These are phyloP conservation scores for Celoporthe dispersa DNA, from an alignment of 2,329 filamentous ascomycete genomes.

Conservation along the genomic window DNA sequence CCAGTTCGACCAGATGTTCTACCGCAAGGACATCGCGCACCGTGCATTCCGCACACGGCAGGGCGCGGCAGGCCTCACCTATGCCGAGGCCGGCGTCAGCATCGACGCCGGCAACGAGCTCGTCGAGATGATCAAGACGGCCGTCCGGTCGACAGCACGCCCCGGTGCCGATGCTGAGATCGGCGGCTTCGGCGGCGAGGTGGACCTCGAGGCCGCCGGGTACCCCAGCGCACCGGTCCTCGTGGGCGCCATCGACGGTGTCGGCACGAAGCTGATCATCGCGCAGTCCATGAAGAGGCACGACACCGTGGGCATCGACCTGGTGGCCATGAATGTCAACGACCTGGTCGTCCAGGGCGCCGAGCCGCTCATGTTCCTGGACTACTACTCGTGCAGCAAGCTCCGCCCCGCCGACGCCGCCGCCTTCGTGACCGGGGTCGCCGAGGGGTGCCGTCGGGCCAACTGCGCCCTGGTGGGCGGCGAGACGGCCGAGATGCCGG, in stretches of 20 bases:
- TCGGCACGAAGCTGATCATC: conserved; percentile 96
- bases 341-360: conserved; percentile 96
- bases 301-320: conserved; percentile 92
- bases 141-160: conserved; percentile 82
- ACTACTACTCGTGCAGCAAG: conserved; percentile 95
- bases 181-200: conserved; percentile 90
- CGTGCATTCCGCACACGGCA: conserved; percentile 62
- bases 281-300: conserved; percentile 89
- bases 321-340: conserved; percentile 99
- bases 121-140: conserved; percentile 87
- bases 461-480: conserved; percentile 93
- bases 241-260: conserved; percentile 94
- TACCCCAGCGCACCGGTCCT: conserved; percentile 77
- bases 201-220: conserved; percentile 76
- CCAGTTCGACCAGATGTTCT: conserved; percentile 88
- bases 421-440: conserved; percentile 89
- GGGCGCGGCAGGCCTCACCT: conserved; percentile 65
- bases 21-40: conserved; percentile 88
- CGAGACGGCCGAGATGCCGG: conserved; percentile 98
- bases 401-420: conserved; percentile 78
- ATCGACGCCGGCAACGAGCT: conserved; percentile 94
- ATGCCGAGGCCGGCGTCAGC: conserved; percentile 89
- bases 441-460: conserved; percentile 81
- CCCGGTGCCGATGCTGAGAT: conserved; percentile 92
- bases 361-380: conserved; percentile 92